Conservation (phyloP, 140 eudicot genomes). For the Ambrosia hybrid region DNA sequence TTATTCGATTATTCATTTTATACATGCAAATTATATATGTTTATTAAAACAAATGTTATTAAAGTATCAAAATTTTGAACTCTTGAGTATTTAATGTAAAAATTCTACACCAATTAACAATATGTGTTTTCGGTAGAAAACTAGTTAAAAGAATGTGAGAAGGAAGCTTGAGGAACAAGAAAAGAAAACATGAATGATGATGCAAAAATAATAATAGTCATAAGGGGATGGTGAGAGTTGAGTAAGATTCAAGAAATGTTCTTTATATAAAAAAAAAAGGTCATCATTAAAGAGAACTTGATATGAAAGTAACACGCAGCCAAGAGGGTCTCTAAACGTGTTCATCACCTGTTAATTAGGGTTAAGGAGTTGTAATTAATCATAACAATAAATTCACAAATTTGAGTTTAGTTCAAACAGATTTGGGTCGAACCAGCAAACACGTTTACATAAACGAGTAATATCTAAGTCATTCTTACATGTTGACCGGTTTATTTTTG, state of each 20-base stretch:
- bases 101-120: neutral
- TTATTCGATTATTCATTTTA: too few species aligned
- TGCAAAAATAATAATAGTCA: slow-evolving; percentile 10
- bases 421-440: too few species aligned
- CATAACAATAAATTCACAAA: too few species aligned
- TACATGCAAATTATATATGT: neutral
- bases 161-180: slow-evolving; percentile 41
- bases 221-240: slow-evolving; percentile 28
- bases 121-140: slow-evolving; percentile 17
- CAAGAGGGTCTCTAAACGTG: slow-evolving; percentile 12
- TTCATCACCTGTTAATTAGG: neutral
- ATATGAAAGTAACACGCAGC: slow-evolving; percentile 32
- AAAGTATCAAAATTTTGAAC: slow-evolving; percentile 16
- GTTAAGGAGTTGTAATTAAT: neutral
- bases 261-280: neutral
- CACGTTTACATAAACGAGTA: neutral
- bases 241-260: slow-evolving; percentile 47
- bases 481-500: neutral
- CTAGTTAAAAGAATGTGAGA: slow-evolving; percentile 30
- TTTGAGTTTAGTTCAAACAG: too few species aligned
- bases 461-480: neutral
- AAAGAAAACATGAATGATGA: slow-evolving; percentile 46
- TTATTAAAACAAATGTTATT: slow-evolving; percentile 24
- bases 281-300: slow-evolving; percentile 31
- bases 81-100: slow-evolving; percentile 23